Evolutionary conservation across 129 eudicot genomes (phyloP), one percentile per base, ranked within the genome.

Genomic region (Tagetes erecta): DNA sequence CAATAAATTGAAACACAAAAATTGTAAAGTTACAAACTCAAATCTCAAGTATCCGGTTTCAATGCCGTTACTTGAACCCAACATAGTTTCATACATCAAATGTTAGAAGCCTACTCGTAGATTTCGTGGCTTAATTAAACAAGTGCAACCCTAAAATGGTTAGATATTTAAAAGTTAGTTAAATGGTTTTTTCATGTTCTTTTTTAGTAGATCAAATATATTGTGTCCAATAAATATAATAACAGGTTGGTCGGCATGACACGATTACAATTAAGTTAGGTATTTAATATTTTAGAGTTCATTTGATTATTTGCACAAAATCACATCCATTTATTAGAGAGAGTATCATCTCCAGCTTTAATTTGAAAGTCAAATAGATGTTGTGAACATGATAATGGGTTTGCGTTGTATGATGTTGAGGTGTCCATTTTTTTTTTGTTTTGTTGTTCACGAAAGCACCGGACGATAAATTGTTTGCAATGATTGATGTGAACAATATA

Each of bases 341-440:
- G 27, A 20, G 27, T 20, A 20, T 20, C 27, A 20, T 20, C 27
- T 20, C 27, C 27, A 46, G 51, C 51, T 8, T 1, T 37, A 56
- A 52, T 57, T 57, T 56, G 10, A 3, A 6, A 14, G n/a, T 10
- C 10, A 59, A 36, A 2, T 57, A 4, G n/a, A 12, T 3, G 1
- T n/a, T 56, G 40, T 62, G 67, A 62, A 62, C 44, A 35, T 13
- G 33, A 34, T 69, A n/a, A 38, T 63, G 64, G 7, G 6, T 11
- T 42, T 34, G 38, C 14, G 33, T 68, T 44, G 47, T 34, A 66
- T 53, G 8, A 45, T 69, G 76, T 47, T 69, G 70, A 7, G 63
- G 14, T 77, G 55, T 77, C 70, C 52, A 20, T 71, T 45, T 75
- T 46, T 7, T 7, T 69, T 36, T 77, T 59, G 51, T 77, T 13